phyloP scores from a whole-genome alignment of 208 protist species.

The Naegleria lovaniensis region DNA sequence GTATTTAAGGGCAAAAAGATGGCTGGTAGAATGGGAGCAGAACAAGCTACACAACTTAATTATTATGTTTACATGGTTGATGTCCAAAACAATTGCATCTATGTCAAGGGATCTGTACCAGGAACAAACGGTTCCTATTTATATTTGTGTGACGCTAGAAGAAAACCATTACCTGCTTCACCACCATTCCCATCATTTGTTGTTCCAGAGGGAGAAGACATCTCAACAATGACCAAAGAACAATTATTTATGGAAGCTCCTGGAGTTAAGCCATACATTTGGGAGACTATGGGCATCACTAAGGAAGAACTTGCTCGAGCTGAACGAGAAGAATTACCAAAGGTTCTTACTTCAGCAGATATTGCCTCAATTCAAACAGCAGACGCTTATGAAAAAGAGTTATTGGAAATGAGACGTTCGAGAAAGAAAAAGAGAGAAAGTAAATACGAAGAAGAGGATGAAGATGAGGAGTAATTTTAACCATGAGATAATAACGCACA shows the following conservation, averaged over 20 bases:
- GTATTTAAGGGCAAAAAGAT: conserved; percentile 60
- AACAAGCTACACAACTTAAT: conserved; percentile 38
- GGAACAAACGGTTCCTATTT: not conserved
- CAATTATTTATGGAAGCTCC: not conserved
- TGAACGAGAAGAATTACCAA: not conserved
- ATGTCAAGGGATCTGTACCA: conserved; percentile 5
- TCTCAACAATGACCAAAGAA: not conserved
- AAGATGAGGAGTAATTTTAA: not conserved
- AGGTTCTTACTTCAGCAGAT: not conserved
- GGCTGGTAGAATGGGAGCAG: conserved; percentile 50
- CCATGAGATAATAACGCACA: no score
- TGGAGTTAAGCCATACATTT: not conserved
- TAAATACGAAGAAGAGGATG: not conserved
- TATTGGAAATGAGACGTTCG: not conserved
- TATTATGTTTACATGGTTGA: conserved; percentile 37
- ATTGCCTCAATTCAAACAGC: not conserved
- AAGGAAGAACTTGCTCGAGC: conserved; percentile 5
- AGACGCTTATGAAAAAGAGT: not conserved
- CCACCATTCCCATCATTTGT: conserved; percentile 5
- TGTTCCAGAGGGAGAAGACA: conserved; percentile 3
- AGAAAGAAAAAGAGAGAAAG: not conserved
- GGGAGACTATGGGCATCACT: not conserved
- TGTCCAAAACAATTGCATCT: not conserved
- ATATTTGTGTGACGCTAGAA: conserved; percentile 15
- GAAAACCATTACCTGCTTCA: not conserved